Base-by-base conservation (phyloP, 331 rosid genomes). In the Dryas integrifolia region DNA sequence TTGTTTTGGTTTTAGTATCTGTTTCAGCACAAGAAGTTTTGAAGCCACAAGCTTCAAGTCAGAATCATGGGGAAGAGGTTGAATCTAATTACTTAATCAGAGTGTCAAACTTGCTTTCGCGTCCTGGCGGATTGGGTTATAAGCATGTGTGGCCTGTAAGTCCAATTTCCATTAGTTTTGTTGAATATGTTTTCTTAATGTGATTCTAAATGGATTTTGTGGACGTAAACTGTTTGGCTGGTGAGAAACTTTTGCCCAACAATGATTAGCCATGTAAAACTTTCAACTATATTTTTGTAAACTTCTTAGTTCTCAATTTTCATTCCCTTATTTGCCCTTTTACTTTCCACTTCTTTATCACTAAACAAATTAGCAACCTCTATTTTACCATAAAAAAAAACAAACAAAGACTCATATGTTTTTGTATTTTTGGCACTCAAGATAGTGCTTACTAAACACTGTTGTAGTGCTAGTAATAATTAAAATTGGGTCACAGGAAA, bases 61-160 rank as follows among this genome's bases (percentile, higher is more conserved):
- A 30, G 67, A 56, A 6, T 44, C 45, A 14, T 26, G 71, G 6
- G 16, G 45, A 72, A 72, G 74, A 80, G 14, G 13, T 61, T 60
- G 75, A 71, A 51, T 16, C 75, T 21, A 60, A 59, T 35, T 59
- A 57, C 71, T 45, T 76, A 4, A 43, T 16, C 38, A 62, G 59
- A 24, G 55, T 21, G 45, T 67, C 65, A 39, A 72, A 55, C 30
- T 72, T 26, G 52, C 41, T 58, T n/a, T 79, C 72, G 12, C 69
- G 61, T 10, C 16, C 24, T 0, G 35, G 15, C 45, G 72, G 51
- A 76, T 48, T 16, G 44, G 76, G 72, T 41, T 82, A 82, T 62
- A 63, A 56, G 35, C 79, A 82, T 67, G 80, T 77, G 58, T 82
- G 85, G 85, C 80, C 85, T 7, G 85, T 82, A 63, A 61, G 82